phyloP scores from a whole-genome alignment of 1,139 yeast genomes.

The Geotrichum fermentans region DNA sequence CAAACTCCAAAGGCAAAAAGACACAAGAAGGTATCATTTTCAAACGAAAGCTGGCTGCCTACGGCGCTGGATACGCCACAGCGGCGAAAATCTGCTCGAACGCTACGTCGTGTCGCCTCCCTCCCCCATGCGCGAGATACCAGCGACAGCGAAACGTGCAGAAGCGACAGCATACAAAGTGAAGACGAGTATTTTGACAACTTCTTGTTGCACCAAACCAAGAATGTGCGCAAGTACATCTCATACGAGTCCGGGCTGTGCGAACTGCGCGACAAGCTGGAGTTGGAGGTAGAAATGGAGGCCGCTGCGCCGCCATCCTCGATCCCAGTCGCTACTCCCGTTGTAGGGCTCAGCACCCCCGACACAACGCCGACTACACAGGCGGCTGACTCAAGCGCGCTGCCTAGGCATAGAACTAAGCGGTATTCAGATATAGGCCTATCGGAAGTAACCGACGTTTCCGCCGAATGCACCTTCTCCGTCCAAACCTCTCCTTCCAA shows the following conservation, averaged over 20 bases:
- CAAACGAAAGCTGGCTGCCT: not conserved
- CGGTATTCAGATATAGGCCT: constrained; percentile 2
- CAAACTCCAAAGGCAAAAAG: not conserved
- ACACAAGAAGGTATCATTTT: constrained; percentile 3
- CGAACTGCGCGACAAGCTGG: not conserved
- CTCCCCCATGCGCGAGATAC: not conserved
- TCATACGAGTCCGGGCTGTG: constrained; percentile 7
- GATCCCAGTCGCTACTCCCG: not conserved
- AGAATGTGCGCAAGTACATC: constrained; percentile 6
- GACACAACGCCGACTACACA: not conserved
- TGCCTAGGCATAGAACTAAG: constrained; percentile 4
- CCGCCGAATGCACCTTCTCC: constrained; percentile 4
- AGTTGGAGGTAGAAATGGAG: not conserved
- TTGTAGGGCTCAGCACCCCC: not conserved
- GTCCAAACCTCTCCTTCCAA: not conserved
- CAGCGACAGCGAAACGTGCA: constrained; percentile 1
- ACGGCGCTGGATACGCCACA: not conserved
- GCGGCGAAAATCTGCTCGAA: not conserved
- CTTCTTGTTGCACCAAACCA: not conserved
- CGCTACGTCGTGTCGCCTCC: constrained; percentile 6
- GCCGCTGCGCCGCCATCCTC: not conserved
- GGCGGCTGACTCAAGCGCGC: not conserved
- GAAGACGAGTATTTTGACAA: constrained; percentile 9
- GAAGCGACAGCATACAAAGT: constrained; percentile 3
- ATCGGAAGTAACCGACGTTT: constrained; percentile 3